Conservation (phyloP, 148 eudicot species). For the Arbutus unedo region DNA sequence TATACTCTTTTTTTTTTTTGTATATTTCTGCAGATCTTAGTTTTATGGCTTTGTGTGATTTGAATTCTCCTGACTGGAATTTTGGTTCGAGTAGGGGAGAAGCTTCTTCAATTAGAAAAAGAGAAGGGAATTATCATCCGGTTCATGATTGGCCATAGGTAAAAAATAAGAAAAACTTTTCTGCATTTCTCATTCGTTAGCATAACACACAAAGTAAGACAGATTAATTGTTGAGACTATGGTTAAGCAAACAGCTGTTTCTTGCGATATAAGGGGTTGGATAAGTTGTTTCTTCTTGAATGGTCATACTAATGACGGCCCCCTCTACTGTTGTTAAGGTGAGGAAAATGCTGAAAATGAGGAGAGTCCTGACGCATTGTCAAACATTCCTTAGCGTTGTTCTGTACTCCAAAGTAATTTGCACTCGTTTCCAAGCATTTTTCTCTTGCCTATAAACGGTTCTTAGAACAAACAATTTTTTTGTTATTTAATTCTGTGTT, state of each 20-base stretch:
- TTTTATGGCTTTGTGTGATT: neutral
- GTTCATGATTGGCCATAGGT: conserved; percentile 97
- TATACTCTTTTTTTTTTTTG: neutral
- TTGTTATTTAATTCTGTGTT: no score
- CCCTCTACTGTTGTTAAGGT: neutral
- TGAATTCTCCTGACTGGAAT: neutral
- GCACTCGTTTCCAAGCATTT: neutral
- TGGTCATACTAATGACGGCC: neutral
- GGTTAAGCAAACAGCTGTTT: neutral
- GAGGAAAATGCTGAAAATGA: neutral
- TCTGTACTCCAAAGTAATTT: neutral
- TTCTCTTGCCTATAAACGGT: neutral
- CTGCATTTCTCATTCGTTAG: neutral
- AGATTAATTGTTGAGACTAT: neutral
- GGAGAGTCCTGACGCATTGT: neutral
- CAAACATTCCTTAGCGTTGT: neutral
- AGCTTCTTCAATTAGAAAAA: conserved; percentile 61
- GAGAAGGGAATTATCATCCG: conserved; percentile 89
- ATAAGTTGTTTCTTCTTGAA: neutral
- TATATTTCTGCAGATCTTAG: neutral
- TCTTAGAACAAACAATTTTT: neutral
- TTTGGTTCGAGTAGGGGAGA: conserved; percentile 51
- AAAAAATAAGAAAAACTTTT: neutral
- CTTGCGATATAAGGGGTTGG: neutral
- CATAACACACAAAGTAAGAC: neutral